phyloP scores from a whole-genome alignment of 2,329 filamentous ascomycete species.

The Emergomyces orientalis region DNA sequence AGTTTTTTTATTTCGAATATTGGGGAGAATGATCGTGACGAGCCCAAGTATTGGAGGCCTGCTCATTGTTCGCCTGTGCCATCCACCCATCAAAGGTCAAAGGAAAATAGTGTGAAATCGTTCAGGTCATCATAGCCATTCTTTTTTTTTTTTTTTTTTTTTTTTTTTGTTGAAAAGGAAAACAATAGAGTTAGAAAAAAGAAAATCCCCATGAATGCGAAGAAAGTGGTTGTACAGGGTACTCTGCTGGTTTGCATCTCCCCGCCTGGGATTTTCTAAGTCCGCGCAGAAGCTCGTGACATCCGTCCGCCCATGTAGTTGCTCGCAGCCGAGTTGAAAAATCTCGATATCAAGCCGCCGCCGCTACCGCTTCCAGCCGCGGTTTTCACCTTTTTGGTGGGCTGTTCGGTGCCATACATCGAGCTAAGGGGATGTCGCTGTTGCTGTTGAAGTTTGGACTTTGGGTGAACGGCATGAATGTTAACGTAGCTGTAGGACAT shows the following conservation, averaged over 20 bases:
- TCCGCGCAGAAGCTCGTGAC: conserved; percentile 22
- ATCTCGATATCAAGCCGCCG: conserved; percentile 35
- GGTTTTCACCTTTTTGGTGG: conserved; percentile 35
- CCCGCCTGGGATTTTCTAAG: background rate
- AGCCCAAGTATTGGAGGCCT: background rate
- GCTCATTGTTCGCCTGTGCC: background rate
- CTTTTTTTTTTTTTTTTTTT: background rate
- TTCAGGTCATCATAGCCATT: background rate
- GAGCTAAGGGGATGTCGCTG: conserved; percentile 16
- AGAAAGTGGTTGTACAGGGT: background rate
- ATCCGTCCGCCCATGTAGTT: conserved; percentile 34
- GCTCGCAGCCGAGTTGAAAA: conserved; percentile 35
- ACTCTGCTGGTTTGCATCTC: background rate
- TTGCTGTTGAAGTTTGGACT: conserved; percentile 24
- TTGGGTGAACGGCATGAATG: conserved; percentile 23
- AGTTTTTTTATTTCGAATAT: background rate
- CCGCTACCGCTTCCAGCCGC: conserved; percentile 21
- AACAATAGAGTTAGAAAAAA: background rate
- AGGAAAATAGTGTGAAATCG: background rate
- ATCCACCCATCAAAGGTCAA: background rate
- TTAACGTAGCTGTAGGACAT: conserved; percentile 30
- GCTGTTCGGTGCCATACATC: conserved; percentile 25
- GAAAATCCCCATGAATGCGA: background rate
- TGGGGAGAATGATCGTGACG: background rate
- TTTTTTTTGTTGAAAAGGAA: background rate